Percentiles rank a stretch among this genome's conserved stretches.
Conservation (phyloP, 176 grass and related monocot genomes). For the Ananas comosus region DNA sequence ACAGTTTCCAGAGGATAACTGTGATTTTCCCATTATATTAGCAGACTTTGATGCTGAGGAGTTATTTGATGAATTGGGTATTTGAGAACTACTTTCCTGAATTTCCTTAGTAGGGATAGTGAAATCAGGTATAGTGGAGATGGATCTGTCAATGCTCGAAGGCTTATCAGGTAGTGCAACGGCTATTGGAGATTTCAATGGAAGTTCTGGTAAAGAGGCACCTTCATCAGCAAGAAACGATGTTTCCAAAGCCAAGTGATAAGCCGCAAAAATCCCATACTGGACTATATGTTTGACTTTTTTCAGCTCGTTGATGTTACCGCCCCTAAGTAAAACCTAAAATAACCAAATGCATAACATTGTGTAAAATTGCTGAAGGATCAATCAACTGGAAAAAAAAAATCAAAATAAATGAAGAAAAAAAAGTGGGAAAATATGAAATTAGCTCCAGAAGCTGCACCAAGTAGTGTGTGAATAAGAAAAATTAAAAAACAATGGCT, state of each 20-base stretch:
- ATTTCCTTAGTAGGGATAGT: constrained; percentile 23
- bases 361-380: too few species aligned
- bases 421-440: too few species aligned
- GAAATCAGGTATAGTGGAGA: constrained; percentile 61
- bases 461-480: too few species aligned
- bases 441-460: too few species aligned
- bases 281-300: constrained; percentile 94
- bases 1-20: constrained; percentile 21
- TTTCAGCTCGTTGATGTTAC: constrained; percentile 67
- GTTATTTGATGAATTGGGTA: constrained; percentile 10
- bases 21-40: constrained; percentile 11
- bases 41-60: constrained; percentile 20
- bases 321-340: constrained; percentile 87
- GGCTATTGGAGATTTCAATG: constrained; percentile 60
- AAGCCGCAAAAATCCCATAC: constrained; percentile 91
- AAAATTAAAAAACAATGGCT: too few species aligned
- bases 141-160: constrained; percentile 53
- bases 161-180: constrained; percentile 68
- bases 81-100: constrained; percentile 25
- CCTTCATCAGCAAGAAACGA: constrained; percentile 98
- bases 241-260: constrained; percentile 91
- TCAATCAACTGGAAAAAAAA: too few species aligned
- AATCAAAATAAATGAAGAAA: too few species aligned
- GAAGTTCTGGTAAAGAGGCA: constrained; percentile 64
- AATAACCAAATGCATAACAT: constrained; percentile 11